Evolutionary conservation across 225 moss, liverwort and hornwort species (phyloP), one percentile per base, ranked within the genome.

Genomic region (Physcomitrium patens): DNA sequence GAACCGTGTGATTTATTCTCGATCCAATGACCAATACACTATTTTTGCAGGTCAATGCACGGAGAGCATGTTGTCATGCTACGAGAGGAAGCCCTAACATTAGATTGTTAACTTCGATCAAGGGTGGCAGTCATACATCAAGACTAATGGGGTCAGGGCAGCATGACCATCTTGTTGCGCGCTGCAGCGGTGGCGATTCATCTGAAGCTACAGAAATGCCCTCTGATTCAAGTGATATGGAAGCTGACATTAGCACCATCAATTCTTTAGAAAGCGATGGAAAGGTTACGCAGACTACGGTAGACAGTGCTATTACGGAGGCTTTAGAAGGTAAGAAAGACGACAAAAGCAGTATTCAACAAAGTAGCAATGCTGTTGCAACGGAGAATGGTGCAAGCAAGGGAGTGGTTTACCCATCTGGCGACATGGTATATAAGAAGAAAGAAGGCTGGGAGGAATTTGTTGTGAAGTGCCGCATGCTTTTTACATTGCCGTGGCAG

Each of bases 401-500:
- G 13, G 60, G 72, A 37, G 86, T 89, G 81, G 86, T 71, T 65
- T 90, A 82, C 70, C 93, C 97, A 47, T 80, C 93, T 79, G 97
- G 94, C 44, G 93, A 94, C 15, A 83, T 91, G 50, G 83, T 90
- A 58, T 97, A 80, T 67, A 83, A 85, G 75, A 82, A 86, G 74
- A 83, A 83, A 69, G 94, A 84, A 70, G 81, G 82, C 15, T 93
- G 86, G 94, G 78, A 89, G 45, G 28, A 49, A 15, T 90, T 97
- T 65, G 60, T 93, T 44, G 82, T 88, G 19, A 72, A 75, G 62
- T 87, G 86, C 67, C 83, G 83, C 64, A 86, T 97, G 94, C 82
- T 97, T 51, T 57, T 93, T 61, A 90, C 92, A 53, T 78, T 79
- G 28, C 97, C 97, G 60, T 97, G 97, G 97, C 89, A 94, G 76